These are phyloP conservation scores for Antrodiella citrinella DNA, from an alignment of 768 basidiomycete genomes.

Conservation along the genomic window DNA sequence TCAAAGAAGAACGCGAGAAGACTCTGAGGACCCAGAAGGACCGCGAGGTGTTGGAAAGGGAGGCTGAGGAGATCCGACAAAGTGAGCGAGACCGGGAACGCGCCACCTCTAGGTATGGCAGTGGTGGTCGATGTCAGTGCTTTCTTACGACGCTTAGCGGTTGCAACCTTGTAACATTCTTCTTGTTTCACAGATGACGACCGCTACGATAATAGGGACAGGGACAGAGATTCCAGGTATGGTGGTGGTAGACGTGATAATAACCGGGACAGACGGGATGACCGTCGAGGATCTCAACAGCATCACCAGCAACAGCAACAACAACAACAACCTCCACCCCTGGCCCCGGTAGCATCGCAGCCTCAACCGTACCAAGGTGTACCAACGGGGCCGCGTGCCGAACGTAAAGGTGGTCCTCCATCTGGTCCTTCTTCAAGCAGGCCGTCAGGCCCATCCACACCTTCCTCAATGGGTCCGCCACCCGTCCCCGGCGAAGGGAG, in stretches of 20 bases:
- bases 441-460: constrained; percentile 22
- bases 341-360: constrained; percentile 14
- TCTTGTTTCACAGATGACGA: background rate
- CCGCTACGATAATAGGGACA: background rate
- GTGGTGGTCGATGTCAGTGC: constrained; percentile 33
- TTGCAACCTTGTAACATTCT: constrained; percentile 3
- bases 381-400: constrained; percentile 81
- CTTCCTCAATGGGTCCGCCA: constrained; percentile 45
- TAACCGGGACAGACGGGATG: constrained; percentile 18
- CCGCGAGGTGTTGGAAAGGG: constrained; percentile 64
- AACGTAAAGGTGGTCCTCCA: constrained; percentile 40
- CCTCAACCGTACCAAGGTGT: constrained; percentile 41
- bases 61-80: constrained; percentile 60
- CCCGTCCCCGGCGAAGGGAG: constrained; percentile 21
- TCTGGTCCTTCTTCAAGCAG: constrained; percentile 20
- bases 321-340: constrained; percentile 28
- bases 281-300: constrained; percentile 34
- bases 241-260: constrained; percentile 21
- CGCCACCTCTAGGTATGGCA: constrained; percentile 33
- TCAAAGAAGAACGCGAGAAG: constrained; percentile 59
- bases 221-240: background rate
- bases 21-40: constrained; percentile 55
- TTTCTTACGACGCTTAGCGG: background rate
- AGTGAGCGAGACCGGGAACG: constrained; percentile 36
- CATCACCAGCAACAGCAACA: constrained; percentile 21